Conservation (phyloP, 345 rosid species). For the Xanthoceras sorbifolium region DNA sequence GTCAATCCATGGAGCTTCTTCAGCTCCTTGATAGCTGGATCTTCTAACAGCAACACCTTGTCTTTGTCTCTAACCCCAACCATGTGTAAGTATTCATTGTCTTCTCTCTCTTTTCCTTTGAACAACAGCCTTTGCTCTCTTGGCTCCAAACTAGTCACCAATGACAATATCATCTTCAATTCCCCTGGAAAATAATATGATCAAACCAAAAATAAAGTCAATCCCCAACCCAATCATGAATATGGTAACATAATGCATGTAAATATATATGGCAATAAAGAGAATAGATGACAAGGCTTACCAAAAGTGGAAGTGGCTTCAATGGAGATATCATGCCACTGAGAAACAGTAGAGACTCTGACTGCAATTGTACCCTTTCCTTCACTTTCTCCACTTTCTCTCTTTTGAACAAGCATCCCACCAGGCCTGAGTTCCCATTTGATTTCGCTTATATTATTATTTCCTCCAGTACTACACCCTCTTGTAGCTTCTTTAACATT, state of each 20-base stretch:
- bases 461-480: conserved; percentile 27
- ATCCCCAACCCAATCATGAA: not conserved
- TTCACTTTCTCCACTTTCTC: conserved; percentile 43
- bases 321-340: conserved; percentile 72
- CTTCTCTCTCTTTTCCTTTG: conserved; percentile 93
- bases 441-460: conserved; percentile 44
- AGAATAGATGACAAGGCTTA: conserved; percentile 26
- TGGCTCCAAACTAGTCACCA: conserved; percentile 73
- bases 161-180: conserved; percentile 73
- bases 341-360: conserved; percentile 72
- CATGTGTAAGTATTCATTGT: conserved; percentile 82
- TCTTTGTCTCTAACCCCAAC: conserved; percentile 87
- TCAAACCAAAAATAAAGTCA: not conserved
- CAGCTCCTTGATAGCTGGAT: conserved; percentile 82
- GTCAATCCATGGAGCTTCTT: conserved; percentile 59
- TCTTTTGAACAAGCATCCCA: conserved; percentile 92
- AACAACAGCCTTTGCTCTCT: conserved; percentile 78
- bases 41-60: conserved; percentile 76
- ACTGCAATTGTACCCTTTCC: conserved; percentile 54
- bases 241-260: not conserved
- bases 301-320: conserved; percentile 88
- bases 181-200: conserved; percentile 54
- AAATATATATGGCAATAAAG: not conserved
- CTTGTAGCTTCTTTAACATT: conserved; percentile 33
- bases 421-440: conserved; percentile 93